These are phyloP conservation scores for Botryotinia calthae DNA, from an alignment of 2,329 filamentous ascomycete genomes.

Conservation along the genomic window DNA sequence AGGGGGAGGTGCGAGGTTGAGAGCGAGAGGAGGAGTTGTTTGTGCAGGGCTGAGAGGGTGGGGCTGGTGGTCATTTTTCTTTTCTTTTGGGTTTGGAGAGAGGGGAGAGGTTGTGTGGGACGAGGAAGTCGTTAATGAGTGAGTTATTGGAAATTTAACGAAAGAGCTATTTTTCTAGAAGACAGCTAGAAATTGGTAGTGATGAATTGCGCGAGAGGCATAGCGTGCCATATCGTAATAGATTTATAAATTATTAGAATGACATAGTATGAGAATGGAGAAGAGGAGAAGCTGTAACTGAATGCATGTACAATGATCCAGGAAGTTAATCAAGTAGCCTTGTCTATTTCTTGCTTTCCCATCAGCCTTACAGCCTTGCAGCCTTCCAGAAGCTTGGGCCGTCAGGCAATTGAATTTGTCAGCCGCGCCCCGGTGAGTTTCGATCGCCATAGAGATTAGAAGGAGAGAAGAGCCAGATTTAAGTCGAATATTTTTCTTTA, in stretches of 20 bases:
- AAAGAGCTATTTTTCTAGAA: background rate
- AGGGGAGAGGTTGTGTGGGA: background rate
- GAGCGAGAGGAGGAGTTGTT: constrained; percentile 7
- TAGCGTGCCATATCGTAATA: background rate
- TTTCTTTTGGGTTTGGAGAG: background rate
- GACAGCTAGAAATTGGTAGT: background rate
- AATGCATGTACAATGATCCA: background rate
- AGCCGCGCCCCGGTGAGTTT: background rate
- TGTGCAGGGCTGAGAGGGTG: background rate
- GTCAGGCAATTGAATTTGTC: background rate
- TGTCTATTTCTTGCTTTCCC: background rate
- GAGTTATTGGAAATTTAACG: background rate
- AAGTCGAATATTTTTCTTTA: background rate
- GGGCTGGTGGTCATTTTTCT: background rate
- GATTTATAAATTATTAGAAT: background rate
- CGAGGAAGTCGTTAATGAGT: too few relatives aligned
- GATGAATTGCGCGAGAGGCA: background rate
- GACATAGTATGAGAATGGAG: background rate
- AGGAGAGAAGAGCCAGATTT: background rate
- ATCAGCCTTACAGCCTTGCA: constrained; percentile 8
- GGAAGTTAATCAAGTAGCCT: background rate
- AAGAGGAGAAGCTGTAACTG: too few relatives aligned
- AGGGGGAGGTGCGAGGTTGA: background rate
- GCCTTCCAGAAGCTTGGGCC: background rate
- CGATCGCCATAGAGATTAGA: background rate